Base-by-base conservation (phyloP, 2,329 filamentous ascomycete genomes). In the Epichloe coenophiala region DNA sequence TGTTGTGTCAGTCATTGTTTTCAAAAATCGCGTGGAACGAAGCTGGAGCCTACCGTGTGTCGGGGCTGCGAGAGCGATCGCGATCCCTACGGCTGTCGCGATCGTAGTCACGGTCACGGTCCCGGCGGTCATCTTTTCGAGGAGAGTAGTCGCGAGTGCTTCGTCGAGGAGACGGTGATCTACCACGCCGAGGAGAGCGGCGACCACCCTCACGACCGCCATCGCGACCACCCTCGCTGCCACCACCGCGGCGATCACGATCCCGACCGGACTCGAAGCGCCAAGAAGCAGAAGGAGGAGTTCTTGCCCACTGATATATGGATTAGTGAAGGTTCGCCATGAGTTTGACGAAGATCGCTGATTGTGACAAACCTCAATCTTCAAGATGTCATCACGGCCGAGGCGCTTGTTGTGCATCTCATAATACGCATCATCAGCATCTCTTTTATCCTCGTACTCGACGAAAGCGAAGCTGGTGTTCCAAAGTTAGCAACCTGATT, bases 381-480 rank as follows among this genome's bases (percentile, higher is more conserved):
- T 98, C 72, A 98, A 68, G 53, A 95, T 74, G 63, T 98, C 93
- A 65, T 98, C 93, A 56, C 91, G 85, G 45, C 89, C 90, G 60
- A 98, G 89, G 59, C 91, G 88, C 81, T 96, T 96, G 76, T 97
- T 97, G 67, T 98, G 93, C 93, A 98, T 98, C 74, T 98, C 93
- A 69, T 98, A 88, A 68, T 98, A 98, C 45, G 93, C 93, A 73
- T 98, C 93, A 69, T 98, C 93, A 57, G 93, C 90, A 76, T 98
- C 93, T 61, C 93, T 90, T 62, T 91, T 88, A 69, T 90, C 94
- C 75, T 98, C 93, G 70, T 98, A 98, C 72, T 98, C 93, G 57
- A 98, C 93, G 68, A 98, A 98, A 38, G 93, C 93, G 68, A 98
- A 98, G 59, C 93, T 83, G 27, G 6, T 23, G 33, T 15, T 27